Evolutionary conservation across 192 early-diverging fungal genomes (phyloP).

Genomic region (Gonapodya prolifera): DNA sequence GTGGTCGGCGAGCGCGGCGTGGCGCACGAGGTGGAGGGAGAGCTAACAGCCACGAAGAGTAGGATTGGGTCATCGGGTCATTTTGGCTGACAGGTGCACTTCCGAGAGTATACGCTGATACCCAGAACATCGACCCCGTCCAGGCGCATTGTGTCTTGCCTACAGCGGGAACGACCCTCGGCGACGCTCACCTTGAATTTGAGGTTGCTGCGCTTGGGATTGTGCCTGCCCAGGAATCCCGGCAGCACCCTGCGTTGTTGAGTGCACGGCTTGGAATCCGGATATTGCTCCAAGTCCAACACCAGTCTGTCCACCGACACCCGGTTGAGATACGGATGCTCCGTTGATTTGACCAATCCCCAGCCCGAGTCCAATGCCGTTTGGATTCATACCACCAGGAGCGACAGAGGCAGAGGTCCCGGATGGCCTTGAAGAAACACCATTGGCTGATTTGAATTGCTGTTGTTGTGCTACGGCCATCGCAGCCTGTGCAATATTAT

Average conservation of each 20-base stretch:
- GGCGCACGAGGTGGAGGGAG: background rate
- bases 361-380: background rate
- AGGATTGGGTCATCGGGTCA: no score
- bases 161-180: no score
- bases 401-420: background rate
- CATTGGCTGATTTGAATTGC: background rate
- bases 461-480: background rate
- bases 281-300: no score
- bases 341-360: background rate
- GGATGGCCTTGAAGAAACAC: no score
- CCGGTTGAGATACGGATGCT: background rate
- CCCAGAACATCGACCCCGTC: no score
- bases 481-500: background rate
- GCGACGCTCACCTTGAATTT: background rate
- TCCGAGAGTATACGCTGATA: no score
- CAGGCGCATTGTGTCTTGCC: no score
- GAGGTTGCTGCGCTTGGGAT: background rate
- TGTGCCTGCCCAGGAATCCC: no score
- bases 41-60: background rate
- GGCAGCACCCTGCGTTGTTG: background rate
- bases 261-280: background rate
- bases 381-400: no score
- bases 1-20: background rate
- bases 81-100: no score
- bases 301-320: background rate